Percentiles rank a stretch among this genome's conserved stretches.
Conservation (phyloP, 345 rosid species). For the Pseudoturritis turrita region DNA sequence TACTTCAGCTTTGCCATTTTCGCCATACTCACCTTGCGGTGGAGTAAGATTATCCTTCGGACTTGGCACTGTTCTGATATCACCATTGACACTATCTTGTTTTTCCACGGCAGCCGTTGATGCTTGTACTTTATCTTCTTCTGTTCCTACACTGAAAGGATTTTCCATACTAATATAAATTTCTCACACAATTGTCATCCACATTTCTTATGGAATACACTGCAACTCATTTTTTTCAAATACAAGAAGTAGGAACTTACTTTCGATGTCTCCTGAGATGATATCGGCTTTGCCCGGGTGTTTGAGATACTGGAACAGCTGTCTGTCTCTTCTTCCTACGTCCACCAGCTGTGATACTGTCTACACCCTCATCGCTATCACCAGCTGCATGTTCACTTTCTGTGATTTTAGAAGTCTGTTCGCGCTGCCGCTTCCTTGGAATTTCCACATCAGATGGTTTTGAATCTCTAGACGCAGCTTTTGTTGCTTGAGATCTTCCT, state of each 20-base stretch:
- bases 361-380: constrained; percentile 64
- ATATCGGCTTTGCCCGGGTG: constrained; percentile 66
- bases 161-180: not conserved
- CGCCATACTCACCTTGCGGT: constrained; percentile 23
- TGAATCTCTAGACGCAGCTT: constrained; percentile 57
- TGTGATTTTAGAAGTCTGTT: constrained; percentile 36
- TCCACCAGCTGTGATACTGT: constrained; percentile 57
- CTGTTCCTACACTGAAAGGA: constrained; percentile 42
- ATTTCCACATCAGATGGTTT: constrained; percentile 40
- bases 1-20: constrained; percentile 34
- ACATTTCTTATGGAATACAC: not conserved
- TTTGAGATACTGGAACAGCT: constrained; percentile 33
- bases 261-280: constrained; percentile 66
- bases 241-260: constrained; percentile 44
- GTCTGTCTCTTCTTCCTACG: constrained; percentile 60
- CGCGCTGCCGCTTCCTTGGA: constrained; percentile 52
- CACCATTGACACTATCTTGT: constrained; percentile 29
- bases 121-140: constrained; percentile 37
- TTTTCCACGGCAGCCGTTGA: constrained; percentile 35
- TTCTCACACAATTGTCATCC: not conserved
- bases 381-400: constrained; percentile 51
- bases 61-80: constrained; percentile 22
- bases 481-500: constrained; percentile 43
- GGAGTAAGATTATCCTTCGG: constrained; percentile 25
- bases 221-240: not conserved